Evolutionary conservation across 2,329 filamentous ascomycete species (phyloP).

Genomic region (Teratosphaeria epicoccoides): DNA sequence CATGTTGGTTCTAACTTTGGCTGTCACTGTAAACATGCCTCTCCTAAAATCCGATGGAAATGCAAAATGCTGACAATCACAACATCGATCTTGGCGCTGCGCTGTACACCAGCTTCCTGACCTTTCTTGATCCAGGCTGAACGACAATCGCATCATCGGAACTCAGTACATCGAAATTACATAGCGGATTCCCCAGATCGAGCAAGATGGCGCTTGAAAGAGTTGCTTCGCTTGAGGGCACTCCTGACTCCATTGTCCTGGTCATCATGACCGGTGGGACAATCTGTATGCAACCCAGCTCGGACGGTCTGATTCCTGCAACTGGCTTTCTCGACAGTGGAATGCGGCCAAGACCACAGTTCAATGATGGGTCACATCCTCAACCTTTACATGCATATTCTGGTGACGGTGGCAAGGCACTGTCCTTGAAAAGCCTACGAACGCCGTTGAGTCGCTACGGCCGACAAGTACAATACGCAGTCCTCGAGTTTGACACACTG

Average conservation of each 20-base stretch:
- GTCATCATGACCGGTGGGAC: slow-evolving; percentile 83
- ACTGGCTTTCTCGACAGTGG: slow-evolving; percentile 68
- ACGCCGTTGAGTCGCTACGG: slow-evolving; percentile 73
- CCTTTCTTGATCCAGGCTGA: background rate
- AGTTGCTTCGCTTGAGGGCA: background rate
- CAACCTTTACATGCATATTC: slow-evolving; percentile 4
- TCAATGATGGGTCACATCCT: slow-evolving; percentile 59
- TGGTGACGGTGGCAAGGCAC: slow-evolving; percentile 1
- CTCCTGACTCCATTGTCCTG: slow-evolving; percentile 44
- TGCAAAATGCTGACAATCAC: background rate
- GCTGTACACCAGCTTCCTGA: background rate
- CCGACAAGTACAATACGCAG: slow-evolving; percentile 70
- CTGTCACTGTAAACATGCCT: background rate
- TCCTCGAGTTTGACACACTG: slow-evolving; percentile 73
- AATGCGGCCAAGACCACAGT: slow-evolving; percentile 70
- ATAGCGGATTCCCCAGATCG: too few relatives aligned
- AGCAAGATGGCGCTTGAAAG: background rate
- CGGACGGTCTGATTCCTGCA: slow-evolving; percentile 65
- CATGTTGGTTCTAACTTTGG: background rate
- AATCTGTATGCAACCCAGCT: slow-evolving; percentile 82
- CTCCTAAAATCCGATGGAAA: background rate
- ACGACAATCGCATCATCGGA: too few relatives aligned
- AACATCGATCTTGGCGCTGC: background rate
- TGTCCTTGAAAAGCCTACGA: slow-evolving; percentile 48
- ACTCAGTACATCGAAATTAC: too few relatives aligned